Evolutionary conservation across 1,139 yeast species (phyloP), one percentile per base, ranked within the genome.

Genomic region (Nakaseomyces bracarensis): DNA sequence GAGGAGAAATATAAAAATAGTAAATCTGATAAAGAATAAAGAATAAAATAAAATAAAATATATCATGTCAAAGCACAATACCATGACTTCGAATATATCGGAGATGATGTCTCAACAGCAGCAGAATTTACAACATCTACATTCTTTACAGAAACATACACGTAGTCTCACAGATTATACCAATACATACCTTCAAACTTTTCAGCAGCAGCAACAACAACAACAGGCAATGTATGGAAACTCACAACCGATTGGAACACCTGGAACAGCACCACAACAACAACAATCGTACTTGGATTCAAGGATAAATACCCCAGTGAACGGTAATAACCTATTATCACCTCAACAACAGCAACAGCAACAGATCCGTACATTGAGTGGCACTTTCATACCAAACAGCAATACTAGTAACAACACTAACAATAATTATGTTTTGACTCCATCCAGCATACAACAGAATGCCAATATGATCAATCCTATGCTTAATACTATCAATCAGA

Each of bases 41-140:
- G n/a, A n/a, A n/a, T n/a, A 22, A 22, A 22, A 10, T 7, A 22
- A 22, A 7, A 7, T 10, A 22, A 10, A 10, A 22, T 7, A 22
- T 22, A 22, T 16, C 18, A 54, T 53, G 57, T 62, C 67, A 5
- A 56, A 63, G 38, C 58, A 60, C 47, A 62, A 64, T 36, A 62
- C 66, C 7, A 60, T 63, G 65, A 53, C 54, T 37, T 60, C 65
- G 21, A 52, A 46, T 36, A 50, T 57, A 34, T 55, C 65, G 30
- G 61, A 57, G 38, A 58, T 58, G 46, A 50, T 54, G 29, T 55
- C 61, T 41, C 72, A 67, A 46, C 64, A 69, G 33, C 69, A 62
- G 43, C 53, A 48, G 36, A 60, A 58, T 43, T 45, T 60, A 33
- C 60, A 59, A 23, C 65, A 61, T 36, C 45, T 61, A 20, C 64